Evolutionary conservation across 306 rosid genomes (phyloP), one percentile per base, ranked within the genome.

Genomic region (Canavalia ensiformis): DNA sequence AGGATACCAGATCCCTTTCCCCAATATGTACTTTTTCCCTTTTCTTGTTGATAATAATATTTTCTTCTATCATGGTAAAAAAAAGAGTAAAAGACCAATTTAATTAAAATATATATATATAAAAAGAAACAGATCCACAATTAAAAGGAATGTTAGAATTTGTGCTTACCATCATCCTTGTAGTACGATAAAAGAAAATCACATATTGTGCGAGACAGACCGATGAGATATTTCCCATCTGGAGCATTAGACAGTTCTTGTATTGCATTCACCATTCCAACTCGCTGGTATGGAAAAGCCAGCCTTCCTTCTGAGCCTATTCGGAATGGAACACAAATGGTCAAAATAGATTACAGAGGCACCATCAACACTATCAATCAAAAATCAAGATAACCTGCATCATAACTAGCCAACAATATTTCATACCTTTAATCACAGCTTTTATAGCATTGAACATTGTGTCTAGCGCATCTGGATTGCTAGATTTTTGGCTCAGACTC

Each of bases 241-340:
- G 97, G 92, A 72, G 96, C 89, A 84, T 87, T 82, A 41, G 92
- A 90, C 86, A 95, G 79, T 77, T 95, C 94, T 83, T 90, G 93
- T 77, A 95, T 84, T 9, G 87, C 91, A 82, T 88, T 90, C 79
- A 95, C 89, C 97, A 95, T 87, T 54, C 99, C 98, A 79, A 88
- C 85, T 84, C 99, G 88, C 90, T 95, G 99, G 89, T 91, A 93
- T 71, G 99, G 96, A 84, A 91, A 92, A 28, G 97, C 88, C 79
- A 95, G 90, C 84, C 99, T 95, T 84, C 99, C 99, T 89, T 93
- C 99, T 30, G 96, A 89, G 42, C 99, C 98, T 95, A 84, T 49
- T 76, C 6, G 81, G 74, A 84, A 76, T 39, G 66, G 82, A 86
- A 83, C 41, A 8, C 31, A 25, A 25, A 52, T 54, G 74, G 76